These are phyloP conservation scores for Centrapalus pauciflorus DNA, from an alignment of 129 eudicot genomes.

Conservation along the genomic window DNA sequence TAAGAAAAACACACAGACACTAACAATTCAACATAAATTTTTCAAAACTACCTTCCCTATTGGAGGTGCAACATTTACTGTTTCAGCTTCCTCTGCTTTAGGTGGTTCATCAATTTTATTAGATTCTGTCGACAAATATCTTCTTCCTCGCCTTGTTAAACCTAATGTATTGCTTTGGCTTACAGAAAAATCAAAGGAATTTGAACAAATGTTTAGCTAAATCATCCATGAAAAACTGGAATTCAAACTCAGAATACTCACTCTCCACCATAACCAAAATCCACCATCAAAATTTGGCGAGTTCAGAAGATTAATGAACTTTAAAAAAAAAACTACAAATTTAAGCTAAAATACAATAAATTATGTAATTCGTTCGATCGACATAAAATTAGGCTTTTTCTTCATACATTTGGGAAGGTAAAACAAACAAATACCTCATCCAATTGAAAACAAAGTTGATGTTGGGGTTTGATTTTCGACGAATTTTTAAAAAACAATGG, in stretches of 20 bases:
- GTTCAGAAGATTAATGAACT: neutral
- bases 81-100: slow-evolving; percentile 75
- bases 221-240: slow-evolving; percentile 10
- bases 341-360: neutral
- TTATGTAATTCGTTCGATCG: slow-evolving; percentile 9
- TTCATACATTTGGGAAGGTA: neutral
- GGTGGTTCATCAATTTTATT: slow-evolving; percentile 47
- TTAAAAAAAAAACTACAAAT: neutral
- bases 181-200: neutral
- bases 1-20: neutral
- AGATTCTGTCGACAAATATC: slow-evolving; percentile 57
- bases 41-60: slow-evolving; percentile 57
- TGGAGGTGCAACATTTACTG: slow-evolving; percentile 62
- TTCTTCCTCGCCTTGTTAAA: slow-evolving; percentile 41
- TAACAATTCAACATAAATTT: neutral
- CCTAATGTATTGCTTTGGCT: slow-evolving; percentile 30
- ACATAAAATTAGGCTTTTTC: neutral
- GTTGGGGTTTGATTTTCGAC: neutral
- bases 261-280: neutral
- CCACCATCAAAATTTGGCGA: neutral
- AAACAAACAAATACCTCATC: neutral
- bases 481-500: neutral
- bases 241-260: neutral
- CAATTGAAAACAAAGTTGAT: neutral
- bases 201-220: neutral